phyloP scores from a whole-genome alignment of 345 rosid species.

The Carallia brachiata region DNA sequence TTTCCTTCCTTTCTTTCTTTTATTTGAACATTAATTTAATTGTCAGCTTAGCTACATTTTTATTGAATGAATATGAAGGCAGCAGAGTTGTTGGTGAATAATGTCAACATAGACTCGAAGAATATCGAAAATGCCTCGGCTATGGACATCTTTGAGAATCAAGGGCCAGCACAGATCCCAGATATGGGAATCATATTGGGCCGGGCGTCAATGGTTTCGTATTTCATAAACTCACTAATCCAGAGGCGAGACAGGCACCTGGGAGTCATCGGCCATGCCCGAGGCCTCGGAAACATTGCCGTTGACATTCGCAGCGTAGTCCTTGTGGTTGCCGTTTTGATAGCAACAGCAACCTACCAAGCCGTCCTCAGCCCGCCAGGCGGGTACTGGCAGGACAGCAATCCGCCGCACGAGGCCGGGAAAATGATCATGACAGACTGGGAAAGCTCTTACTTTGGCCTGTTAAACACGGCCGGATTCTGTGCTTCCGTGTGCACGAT shows the following conservation, averaged over 20 bases:
- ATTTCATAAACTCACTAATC: neutral
- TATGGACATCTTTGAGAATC: neutral
- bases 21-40: too few relatives aligned
- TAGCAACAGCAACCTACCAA: too few relatives aligned
- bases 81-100: conserved; percentile 6
- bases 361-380: too few relatives aligned
- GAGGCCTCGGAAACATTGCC: neutral
- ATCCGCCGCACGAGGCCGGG: too few relatives aligned
- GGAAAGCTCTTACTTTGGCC: too few relatives aligned
- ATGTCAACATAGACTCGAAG: neutral
- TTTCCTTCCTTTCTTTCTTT: neutral
- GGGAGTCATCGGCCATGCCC: neutral
- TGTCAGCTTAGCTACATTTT: too few relatives aligned
- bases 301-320: neutral
- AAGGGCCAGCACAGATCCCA: neutral
- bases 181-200: neutral
- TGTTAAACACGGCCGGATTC: conserved; percentile 4
- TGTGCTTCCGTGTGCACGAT: conserved; percentile 12
- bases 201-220: neutral
- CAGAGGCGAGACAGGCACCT: neutral
- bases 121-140: neutral
- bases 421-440: too few relatives aligned
- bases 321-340: too few relatives aligned
- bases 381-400: too few relatives aligned
- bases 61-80: neutral